Conservation (phyloP, 192 early-diverging fungal species). For the Coemansia sp. region DNA sequence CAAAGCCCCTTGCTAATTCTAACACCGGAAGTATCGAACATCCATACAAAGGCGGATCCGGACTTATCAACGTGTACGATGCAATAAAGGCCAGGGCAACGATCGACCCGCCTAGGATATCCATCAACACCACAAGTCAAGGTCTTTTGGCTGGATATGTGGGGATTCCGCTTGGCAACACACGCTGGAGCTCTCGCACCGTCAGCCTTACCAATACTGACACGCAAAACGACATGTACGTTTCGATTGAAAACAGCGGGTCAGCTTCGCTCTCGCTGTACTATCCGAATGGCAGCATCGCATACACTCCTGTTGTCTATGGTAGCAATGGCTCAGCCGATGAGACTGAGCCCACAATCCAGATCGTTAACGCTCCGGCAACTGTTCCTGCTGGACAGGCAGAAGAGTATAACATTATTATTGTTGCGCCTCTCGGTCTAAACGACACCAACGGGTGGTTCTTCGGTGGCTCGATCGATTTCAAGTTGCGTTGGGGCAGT, state of each 20-base stretch:
- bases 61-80: constrained; percentile 71
- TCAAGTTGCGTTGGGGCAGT: constrained; percentile 30
- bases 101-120: constrained; percentile 60
- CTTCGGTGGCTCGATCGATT: constrained; percentile 48
- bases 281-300: constrained; percentile 19
- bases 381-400: constrained; percentile 36
- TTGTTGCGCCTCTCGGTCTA: constrained; percentile 37
- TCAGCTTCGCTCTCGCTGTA: constrained; percentile 48
- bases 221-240: constrained; percentile 11
- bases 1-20: constrained; percentile 7
- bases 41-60: constrained; percentile 60
- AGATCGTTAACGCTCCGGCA: background rate
- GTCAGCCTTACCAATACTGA: constrained; percentile 37
- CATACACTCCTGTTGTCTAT: background rate
- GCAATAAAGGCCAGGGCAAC: constrained; percentile 58
- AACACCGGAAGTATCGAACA: constrained; percentile 29
- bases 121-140: constrained; percentile 46
- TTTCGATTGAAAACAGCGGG: constrained; percentile 5
- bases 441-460: constrained; percentile 42
- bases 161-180: background rate
- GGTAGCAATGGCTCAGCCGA: background rate
- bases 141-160: background rate
- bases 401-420: constrained; percentile 10
- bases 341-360: background rate
- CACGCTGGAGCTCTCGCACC: constrained; percentile 20